phyloP scores from a whole-genome alignment of 257 asterid species.

The Solanum paucissectum region DNA sequence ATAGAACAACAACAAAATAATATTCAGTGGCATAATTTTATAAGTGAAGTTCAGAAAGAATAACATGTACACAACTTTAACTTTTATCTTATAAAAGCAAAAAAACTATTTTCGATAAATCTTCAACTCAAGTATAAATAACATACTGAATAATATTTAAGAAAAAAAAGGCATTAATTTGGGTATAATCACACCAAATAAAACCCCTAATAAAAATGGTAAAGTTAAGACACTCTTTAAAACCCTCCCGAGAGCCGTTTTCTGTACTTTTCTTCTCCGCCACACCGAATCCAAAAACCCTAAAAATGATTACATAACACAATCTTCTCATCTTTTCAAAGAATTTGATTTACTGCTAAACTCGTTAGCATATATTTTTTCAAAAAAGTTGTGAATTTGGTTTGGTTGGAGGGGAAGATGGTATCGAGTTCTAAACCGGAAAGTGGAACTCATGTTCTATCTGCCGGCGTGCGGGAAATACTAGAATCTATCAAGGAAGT shows the following conservation, averaged over 20 bases:
- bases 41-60: accelerated
- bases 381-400: neutral
- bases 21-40: accelerated
- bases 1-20: neutral
- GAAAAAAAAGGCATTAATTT: neutral
- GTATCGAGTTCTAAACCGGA: slow-evolving; percentile 51
- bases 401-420: slow-evolving; percentile 23
- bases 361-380: neutral
- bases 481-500: slow-evolving; percentile 78
- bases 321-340: neutral
- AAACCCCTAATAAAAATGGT: neutral
- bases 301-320: neutral
- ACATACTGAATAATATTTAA: neutral
- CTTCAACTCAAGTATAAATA: neutral
- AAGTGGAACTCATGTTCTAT: slow-evolving; percentile 40
- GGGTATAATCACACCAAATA: neutral
- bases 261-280: neutral
- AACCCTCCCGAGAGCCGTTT: neutral
- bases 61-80: accelerated
- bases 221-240: neutral
- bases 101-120: neutral
- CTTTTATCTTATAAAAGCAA: neutral
- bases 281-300: neutral
- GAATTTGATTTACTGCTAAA: neutral
- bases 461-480: slow-evolving; percentile 74